These are phyloP conservation scores for Carex kokanica DNA, from an alignment of 176 grass and related monocot species.

Conservation along the genomic window DNA sequence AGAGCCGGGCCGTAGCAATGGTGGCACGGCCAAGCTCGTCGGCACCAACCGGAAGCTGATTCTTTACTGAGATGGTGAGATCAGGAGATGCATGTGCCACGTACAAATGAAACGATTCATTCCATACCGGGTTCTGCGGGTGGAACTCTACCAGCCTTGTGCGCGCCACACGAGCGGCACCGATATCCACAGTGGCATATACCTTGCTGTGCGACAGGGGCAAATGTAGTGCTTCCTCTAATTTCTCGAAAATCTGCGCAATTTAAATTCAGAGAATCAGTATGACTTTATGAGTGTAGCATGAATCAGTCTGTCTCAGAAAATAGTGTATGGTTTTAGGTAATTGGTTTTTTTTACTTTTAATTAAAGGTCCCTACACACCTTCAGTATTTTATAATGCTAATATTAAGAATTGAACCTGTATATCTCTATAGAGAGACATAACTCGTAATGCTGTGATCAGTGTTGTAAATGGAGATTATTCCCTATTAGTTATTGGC, in stretches of 20 bases:
- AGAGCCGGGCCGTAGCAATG: constrained; percentile 37
- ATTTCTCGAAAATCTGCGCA: constrained; percentile 41
- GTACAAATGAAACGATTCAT: constrained; percentile 81
- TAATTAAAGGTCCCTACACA: too few relatives aligned
- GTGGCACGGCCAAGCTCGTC: constrained; percentile 40
- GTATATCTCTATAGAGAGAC: too few relatives aligned
- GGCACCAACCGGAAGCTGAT: constrained; percentile 51
- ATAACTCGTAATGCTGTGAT: too few relatives aligned
- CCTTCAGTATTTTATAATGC: too few relatives aligned
- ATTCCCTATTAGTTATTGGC: too few relatives aligned
- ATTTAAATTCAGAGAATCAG: background rate
- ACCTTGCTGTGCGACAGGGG: constrained; percentile 42
- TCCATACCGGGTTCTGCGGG: constrained; percentile 53
- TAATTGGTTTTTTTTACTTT: background rate
- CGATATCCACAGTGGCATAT: constrained; percentile 70
- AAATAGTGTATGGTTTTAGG: background rate
- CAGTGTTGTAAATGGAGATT: too few relatives aligned
- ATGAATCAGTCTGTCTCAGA: background rate
- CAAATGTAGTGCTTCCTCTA: constrained; percentile 47
- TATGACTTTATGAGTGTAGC: background rate
- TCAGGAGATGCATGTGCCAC: constrained; percentile 47
- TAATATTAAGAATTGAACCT: too few relatives aligned
- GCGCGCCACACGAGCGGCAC: constrained; percentile 54
- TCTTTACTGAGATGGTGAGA: constrained; percentile 55
- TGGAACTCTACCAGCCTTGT: constrained; percentile 65